Conservation (phyloP, 441 rosid genomes). For the Pelargonium myrrhifolium region DNA sequence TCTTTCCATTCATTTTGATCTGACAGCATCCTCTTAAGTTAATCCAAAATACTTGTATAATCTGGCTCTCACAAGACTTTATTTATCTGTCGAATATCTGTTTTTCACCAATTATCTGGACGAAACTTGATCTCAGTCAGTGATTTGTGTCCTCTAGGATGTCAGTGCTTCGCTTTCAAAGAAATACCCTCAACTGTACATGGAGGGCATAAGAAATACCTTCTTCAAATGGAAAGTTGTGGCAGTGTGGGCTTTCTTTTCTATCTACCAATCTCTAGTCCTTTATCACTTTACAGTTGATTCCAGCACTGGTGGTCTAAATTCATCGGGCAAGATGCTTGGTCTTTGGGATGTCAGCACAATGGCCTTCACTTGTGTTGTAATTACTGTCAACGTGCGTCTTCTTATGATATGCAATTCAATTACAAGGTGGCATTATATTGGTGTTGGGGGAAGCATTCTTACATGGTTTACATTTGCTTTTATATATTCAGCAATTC, state of each 20-base stretch:
- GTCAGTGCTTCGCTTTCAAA: constrained; percentile 93
- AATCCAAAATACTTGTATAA: neutral
- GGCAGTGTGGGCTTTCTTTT: constrained; percentile 78
- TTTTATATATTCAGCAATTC: constrained; percentile 63
- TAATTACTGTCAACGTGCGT: constrained; percentile 84
- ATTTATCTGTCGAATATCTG: neutral
- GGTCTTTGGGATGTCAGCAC: constrained; percentile 99
- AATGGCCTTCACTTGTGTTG: constrained; percentile 92
- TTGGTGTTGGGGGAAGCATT: constrained; percentile 90
- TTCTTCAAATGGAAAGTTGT: constrained; percentile 93
- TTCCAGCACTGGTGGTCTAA: constrained; percentile 55
- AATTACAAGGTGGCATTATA: constrained; percentile 91
- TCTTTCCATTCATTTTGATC: constrained; percentile 3
- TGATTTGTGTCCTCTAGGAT: constrained; percentile 42
- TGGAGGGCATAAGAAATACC: constrained; percentile 79
- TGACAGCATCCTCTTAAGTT: neutral
- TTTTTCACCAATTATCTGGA: neutral
- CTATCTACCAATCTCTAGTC: constrained; percentile 84
- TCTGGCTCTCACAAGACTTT: neutral
- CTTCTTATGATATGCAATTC: constrained; percentile 94
- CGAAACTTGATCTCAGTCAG: neutral
- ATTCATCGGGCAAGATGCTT: constrained; percentile 75
- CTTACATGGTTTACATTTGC: constrained; percentile 80
- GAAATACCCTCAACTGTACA: constrained; percentile 84
- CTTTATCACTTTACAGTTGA: constrained; percentile 59